Evolutionary conservation across 2,329 filamentous ascomycete genomes (phyloP).

Genomic region (Calcarisporium arbuscula): DNA sequence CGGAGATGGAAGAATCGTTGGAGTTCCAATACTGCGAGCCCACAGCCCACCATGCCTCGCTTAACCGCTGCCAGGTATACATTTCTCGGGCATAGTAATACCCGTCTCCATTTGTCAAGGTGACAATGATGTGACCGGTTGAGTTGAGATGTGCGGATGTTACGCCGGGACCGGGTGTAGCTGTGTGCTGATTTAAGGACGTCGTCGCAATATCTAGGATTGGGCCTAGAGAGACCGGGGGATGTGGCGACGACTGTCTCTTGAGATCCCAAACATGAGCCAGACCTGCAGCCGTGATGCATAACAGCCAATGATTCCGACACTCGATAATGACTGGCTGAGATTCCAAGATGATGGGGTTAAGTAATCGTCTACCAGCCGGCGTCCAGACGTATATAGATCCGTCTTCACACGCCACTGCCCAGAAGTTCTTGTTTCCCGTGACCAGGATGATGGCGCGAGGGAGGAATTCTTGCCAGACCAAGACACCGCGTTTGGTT

Average conservation of each 20-base stretch:
- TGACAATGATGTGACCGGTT: constrained; percentile 79
- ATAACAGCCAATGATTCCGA: constrained; percentile 81
- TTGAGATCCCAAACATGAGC: constrained; percentile 93
- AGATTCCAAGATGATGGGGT: constrained; percentile 79
- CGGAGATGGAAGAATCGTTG: constrained; percentile 81
- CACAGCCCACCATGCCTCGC: constrained; percentile 96
- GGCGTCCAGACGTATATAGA: constrained; percentile 88
- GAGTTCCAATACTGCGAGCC: constrained; percentile 99
- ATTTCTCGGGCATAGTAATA: constrained; percentile 82
- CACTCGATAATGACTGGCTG: constrained; percentile 93
- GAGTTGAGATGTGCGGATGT: constrained; percentile 90
- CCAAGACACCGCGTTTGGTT: constrained; percentile 67
- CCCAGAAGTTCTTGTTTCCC: constrained; percentile 87
- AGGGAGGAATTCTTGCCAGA: constrained; percentile 95
- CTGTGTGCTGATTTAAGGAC: constrained; percentile 66
- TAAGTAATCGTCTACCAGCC: constrained; percentile 78
- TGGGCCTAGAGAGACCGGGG: constrained; percentile 81
- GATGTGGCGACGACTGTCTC: constrained; percentile 75
- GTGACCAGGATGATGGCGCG: constrained; percentile 83
- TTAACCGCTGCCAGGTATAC: constrained; percentile 91
- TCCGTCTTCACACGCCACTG: constrained; percentile 87
- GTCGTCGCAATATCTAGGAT: constrained; percentile 82
- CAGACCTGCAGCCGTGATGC: constrained; percentile 80
- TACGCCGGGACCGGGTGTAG: constrained; percentile 74
- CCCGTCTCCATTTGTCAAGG: constrained; percentile 88